Base-by-base conservation (phyloP, 371 early-diverging fungal genomes). In the Homolaphlyctis polyrhiza region DNA sequence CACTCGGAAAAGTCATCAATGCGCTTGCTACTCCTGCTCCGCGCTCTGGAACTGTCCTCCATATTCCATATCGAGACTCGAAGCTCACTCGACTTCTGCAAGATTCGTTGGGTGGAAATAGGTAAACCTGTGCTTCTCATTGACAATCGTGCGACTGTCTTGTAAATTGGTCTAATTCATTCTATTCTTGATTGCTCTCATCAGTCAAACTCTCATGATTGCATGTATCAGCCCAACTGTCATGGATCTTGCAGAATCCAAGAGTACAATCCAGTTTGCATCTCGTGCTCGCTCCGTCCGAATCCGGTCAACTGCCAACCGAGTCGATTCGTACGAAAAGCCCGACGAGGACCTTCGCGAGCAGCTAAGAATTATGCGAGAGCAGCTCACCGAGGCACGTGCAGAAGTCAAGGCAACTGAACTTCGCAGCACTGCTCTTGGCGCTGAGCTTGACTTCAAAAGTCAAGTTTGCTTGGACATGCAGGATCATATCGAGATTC, bases 1-100 rank as follows among this genome's bases (percentile, higher is more conserved):
- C 80, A 0, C 66, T 79, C 11, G 39, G 39, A 8, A 39, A 39
- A 39, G 39, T 39, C 39, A 39, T 39, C 39, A 39, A 39, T 39
- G 39, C 39, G 8, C 39, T 39, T 39, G 8, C 39, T 18, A 18
- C 39, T 18, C 18, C 39, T 18, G 8, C 39, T 39, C 11, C 39
- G 11, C 39, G 39, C 18, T 18, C 39, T 11, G 8, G 11, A 18
- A 18, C 39, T 11, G 39, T 18, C 18, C 11, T 39, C 11, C 39
- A 39, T 18, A 39, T 39, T 18, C 39, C 39, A 18, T 39, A 39
- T 39, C 39, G 39, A 8, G 39, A 39, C 8, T 39, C 39, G 39
- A 39, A 39, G 39, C 39, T 39, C 39, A 39, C 39, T 8, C 39
- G 39, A 18, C 39, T 39, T 11, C 39, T 39, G 8, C 39, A 39